Conservation (phyloP, 2,329 filamentous ascomycete genomes). For the Seiridium unicorne region DNA sequence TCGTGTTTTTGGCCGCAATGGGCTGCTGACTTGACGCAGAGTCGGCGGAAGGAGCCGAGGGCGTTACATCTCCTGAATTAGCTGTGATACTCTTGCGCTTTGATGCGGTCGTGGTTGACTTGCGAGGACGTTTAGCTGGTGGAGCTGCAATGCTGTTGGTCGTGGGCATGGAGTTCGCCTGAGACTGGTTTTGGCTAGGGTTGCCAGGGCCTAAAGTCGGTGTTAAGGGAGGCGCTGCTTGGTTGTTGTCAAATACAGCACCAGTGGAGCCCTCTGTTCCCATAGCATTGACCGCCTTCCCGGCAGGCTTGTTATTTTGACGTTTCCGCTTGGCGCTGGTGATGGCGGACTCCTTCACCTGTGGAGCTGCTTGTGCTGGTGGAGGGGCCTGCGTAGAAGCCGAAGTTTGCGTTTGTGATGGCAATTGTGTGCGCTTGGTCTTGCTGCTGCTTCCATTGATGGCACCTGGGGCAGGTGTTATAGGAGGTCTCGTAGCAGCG, state of each 20-base stretch:
- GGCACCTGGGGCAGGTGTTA: not conserved
- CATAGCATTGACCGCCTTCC: conserved; percentile 11
- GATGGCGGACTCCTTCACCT: conserved; percentile 28
- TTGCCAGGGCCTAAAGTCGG: not conserved
- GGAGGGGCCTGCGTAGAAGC: not conserved
- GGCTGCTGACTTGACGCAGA: conserved; percentile 19
- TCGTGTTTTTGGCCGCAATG: conserved; percentile 11
- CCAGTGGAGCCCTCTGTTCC: not conserved
- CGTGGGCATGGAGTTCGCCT: not conserved
- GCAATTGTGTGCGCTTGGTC: conserved; percentile 17
- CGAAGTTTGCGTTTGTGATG: conserved; percentile 8
- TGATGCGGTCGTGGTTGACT: conserved; percentile 20
- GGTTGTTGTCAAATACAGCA: too few species aligned
- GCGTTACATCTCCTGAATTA: not conserved
- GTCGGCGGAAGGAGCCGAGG: conserved; percentile 10
- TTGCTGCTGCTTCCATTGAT: conserved; percentile 13
- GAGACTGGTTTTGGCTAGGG: not conserved
- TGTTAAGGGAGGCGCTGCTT: not conserved
- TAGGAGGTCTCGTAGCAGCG: not conserved
- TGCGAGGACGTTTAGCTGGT: conserved; percentile 19
- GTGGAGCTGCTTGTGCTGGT: conserved; percentile 11
- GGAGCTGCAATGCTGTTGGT: conserved; percentile 12
- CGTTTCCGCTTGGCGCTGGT: conserved; percentile 30
- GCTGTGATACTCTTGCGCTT: conserved; percentile 20
- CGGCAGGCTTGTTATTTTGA: conserved; percentile 17